Evolutionary conservation across 257 asterid species (phyloP).

Genomic region (Solanum boliviense): DNA sequence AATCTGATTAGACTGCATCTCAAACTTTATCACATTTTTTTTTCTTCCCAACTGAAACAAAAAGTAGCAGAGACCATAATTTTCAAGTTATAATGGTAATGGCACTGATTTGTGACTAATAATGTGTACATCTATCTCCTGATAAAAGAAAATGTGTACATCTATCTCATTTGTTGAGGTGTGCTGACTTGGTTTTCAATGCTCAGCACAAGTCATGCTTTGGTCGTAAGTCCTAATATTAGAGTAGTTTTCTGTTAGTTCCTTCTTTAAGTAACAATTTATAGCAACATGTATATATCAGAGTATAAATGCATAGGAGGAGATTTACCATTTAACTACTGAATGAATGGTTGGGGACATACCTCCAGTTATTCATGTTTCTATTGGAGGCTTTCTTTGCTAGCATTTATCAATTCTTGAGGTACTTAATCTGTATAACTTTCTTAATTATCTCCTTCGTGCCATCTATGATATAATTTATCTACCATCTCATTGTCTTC

Average conservation of each 20-base stretch:
- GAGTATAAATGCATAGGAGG: not conserved
- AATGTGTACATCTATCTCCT: not conserved
- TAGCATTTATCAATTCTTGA: not conserved
- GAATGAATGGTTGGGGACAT: not conserved
- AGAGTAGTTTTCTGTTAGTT: not conserved
- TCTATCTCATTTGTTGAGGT: not conserved
- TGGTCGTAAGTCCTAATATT: not conserved
- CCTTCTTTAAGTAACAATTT: not conserved
- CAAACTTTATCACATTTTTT: not conserved
- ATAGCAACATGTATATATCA: not conserved
- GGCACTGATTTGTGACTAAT: not conserved
- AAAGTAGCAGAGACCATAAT: not conserved
- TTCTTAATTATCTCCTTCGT: not conserved
- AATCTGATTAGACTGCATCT: not conserved
- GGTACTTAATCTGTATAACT: not conserved
- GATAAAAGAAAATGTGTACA: not conserved
- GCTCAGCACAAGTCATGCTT: not conserved
- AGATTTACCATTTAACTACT: not conserved
- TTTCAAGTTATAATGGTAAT: not conserved
- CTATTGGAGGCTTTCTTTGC: not conserved
- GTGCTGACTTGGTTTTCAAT: not conserved
- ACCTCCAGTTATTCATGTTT: not conserved
- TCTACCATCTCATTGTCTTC: conserved; percentile 4
- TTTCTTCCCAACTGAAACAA: not conserved
- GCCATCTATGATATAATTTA: not conserved